A percentile compares a stretch with the other conserved stretches of the same genome.
These are phyloP conservation scores for Ceratobasidium sp. DNA, from an alignment of 1,284 basidiomycete species.

Conservation along the genomic window DNA sequence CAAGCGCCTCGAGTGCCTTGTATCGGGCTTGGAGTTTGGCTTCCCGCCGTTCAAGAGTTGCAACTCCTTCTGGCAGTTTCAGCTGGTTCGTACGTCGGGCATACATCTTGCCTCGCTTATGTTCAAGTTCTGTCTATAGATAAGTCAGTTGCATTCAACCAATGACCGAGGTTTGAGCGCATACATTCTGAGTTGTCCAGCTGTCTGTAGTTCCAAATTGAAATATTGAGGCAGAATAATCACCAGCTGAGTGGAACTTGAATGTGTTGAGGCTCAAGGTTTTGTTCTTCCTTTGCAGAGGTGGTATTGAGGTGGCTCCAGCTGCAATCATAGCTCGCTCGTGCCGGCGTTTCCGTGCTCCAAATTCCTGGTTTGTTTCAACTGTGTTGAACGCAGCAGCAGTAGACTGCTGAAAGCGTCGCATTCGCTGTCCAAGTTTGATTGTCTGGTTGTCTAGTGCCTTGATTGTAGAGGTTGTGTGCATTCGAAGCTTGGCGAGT, in stretches of 20 bases:
- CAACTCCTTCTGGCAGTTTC: not conserved
- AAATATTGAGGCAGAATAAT: constrained; percentile 54
- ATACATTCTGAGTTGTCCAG: constrained; percentile 52
- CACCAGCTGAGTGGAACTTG: constrained; percentile 56
- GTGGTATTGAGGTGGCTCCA: not conserved
- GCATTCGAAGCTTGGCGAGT: constrained; percentile 53
- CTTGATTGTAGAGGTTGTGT: constrained; percentile 51
- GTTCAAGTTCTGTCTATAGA: not conserved
- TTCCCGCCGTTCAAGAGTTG: not conserved
- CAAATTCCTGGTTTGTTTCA: constrained; percentile 52
- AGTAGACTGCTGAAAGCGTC: constrained; percentile 51
- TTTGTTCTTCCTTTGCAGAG: not conserved
- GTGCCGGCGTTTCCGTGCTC: constrained; percentile 3
- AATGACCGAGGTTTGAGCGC: too few species aligned
- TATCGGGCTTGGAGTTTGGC: not conserved
- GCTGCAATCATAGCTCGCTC: not conserved
- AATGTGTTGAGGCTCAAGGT: constrained; percentile 49
- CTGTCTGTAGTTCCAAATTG: constrained; percentile 54
- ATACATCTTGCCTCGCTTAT: not conserved
- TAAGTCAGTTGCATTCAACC: not conserved
- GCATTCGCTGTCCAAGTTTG: constrained; percentile 50
- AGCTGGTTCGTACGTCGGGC: not conserved
- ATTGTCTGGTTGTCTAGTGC: constrained; percentile 48
- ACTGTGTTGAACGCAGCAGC: constrained; percentile 49
- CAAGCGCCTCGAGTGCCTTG: not conserved